Evolutionary conservation across 1,139 yeast species (phyloP), one percentile per base, ranked within the genome.

Genomic region (Pneumocystis oryctolagi): DNA sequence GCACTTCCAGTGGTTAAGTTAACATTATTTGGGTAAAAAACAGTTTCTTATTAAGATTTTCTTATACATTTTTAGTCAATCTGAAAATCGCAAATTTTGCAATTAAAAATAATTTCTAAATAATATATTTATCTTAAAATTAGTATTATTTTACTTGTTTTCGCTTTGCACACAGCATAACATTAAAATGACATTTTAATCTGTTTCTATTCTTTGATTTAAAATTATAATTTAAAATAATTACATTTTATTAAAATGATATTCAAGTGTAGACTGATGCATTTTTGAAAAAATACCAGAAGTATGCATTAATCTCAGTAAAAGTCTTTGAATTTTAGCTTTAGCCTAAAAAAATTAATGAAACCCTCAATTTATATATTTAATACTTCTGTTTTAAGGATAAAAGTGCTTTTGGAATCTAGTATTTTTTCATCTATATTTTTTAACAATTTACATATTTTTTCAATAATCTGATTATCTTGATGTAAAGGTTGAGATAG

Each of bases 1-100:
- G 87, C 96, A 8, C 82, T 94, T 69, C 99, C 99, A 62, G 95
- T 90, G 63, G 85, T 94, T 69, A 85, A 97, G 77, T 79, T 86
- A 68, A 95, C 89, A 71, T 78, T 92, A 72, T 92, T 89, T 74
- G 98, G 98, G 61, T 66, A 64, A 57, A 62, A 47, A 47, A 16
- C 5, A 16, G 9, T 14, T 16, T 8, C 47, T 47, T 20, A 9
- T 47, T 25, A 25, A 47, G 16, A 47, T 2, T 9, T 47, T 42
- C 5, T 47, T 25, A 47, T 47, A 47, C 4, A 12, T 20, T 47
- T 28, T 25, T 47, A 47, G 55, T 47, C 18, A 47, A 47, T 47
- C 97, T 35, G 76, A 81, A 65, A 76, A 92, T 63, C 87, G 97
- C 81, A 88, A 88, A 79, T 90, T 89, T 82, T 88, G 89, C 72